A percentile compares a stretch with the other conserved stretches of the same genome.
Conservation (phyloP, 352 stramenopile genomes). For the Bremia lactucae region DNA sequence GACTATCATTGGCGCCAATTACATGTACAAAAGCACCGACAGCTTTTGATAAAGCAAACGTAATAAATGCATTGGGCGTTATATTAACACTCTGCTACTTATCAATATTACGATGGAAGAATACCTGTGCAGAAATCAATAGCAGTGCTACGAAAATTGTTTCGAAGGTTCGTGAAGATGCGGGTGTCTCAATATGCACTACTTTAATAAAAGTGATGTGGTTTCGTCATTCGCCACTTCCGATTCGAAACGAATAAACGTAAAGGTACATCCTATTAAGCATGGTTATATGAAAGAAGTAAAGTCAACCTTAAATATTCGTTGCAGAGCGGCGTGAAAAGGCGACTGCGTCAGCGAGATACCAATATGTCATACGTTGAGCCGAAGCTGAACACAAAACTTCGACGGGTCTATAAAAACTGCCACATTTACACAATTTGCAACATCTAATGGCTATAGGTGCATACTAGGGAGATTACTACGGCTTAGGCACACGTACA, state of each 20-base stretch:
- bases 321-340: constrained; percentile 8
- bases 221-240: background rate
- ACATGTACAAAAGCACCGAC: too few species aligned
- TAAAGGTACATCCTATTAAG: constrained; percentile 6
- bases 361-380: constrained; percentile 40
- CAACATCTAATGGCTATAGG: constrained; percentile 2
- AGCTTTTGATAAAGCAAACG: too few species aligned
- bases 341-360: constrained; percentile 32
- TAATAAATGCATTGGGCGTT: too few species aligned
- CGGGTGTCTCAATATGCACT: too few species aligned
- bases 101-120: too few species aligned
- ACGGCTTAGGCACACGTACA: constrained; percentile 39
- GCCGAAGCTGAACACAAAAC: constrained; percentile 50
- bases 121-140: too few species aligned
- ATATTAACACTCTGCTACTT: too few species aligned
- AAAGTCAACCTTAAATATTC: background rate
- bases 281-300: background rate
- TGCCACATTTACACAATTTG: background rate
- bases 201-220: too few species aligned
- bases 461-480: constrained; percentile 43
- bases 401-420: constrained; percentile 28
- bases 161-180: too few species aligned
- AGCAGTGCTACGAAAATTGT: too few species aligned
- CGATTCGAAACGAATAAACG: constrained; percentile 2
- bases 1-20: too few species aligned